Percentiles rank a stretch among this genome's conserved stretches.
Evolutionary conservation across 1,139 yeast species (phyloP).

Genomic region (Scheffersomyces cryptocercus): DNA sequence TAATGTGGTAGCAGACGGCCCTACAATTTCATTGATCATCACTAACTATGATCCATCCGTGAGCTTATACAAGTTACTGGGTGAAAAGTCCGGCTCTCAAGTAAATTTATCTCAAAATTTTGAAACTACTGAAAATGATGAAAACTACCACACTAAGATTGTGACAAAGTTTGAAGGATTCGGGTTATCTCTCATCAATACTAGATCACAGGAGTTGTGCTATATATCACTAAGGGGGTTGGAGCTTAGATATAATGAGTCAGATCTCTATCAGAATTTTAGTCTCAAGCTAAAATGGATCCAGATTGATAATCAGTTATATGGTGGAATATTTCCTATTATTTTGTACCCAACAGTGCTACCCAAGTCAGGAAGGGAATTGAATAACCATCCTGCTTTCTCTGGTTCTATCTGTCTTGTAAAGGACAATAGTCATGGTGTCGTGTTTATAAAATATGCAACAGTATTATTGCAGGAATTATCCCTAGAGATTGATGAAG

Average conservation of each 20-base stretch:
- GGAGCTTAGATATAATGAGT: slow-evolving; percentile 78
- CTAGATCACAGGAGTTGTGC: slow-evolving; percentile 72
- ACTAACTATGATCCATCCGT: slow-evolving; percentile 78
- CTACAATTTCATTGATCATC: slow-evolving; percentile 83
- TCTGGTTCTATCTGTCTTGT: slow-evolving; percentile 83
- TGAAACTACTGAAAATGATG: slow-evolving; percentile 68
- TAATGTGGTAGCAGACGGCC: slow-evolving; percentile 96
- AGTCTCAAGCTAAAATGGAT: slow-evolving; percentile 89
- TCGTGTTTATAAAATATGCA: slow-evolving; percentile 85
- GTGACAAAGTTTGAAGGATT: slow-evolving; percentile 78
- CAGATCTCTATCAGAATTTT: slow-evolving; percentile 79
- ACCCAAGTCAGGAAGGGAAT: slow-evolving; percentile 81
- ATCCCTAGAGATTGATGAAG: slow-evolving; percentile 92
- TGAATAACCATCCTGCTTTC: slow-evolving; percentile 87
- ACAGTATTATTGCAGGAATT: slow-evolving; percentile 86
- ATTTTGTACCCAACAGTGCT: slow-evolving; percentile 88
- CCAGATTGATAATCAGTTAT: slow-evolving; percentile 89
- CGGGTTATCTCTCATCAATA: slow-evolving; percentile 82
- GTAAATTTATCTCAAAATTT: slow-evolving; percentile 44
- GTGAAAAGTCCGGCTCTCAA: slow-evolving; percentile 23
- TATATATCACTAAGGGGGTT: slow-evolving; percentile 80
- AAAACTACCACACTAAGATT: slow-evolving; percentile 62
- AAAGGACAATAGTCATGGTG: slow-evolving; percentile 89
- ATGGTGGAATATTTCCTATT: slow-evolving; percentile 87
- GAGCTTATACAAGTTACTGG: slow-evolving; percentile 66